A percentile compares a stretch with the other conserved stretches of the same genome.
These are phyloP conservation scores for Nakazawaea wyomingensis DNA, from an alignment of 805 yeast species.

Conservation along the genomic window DNA sequence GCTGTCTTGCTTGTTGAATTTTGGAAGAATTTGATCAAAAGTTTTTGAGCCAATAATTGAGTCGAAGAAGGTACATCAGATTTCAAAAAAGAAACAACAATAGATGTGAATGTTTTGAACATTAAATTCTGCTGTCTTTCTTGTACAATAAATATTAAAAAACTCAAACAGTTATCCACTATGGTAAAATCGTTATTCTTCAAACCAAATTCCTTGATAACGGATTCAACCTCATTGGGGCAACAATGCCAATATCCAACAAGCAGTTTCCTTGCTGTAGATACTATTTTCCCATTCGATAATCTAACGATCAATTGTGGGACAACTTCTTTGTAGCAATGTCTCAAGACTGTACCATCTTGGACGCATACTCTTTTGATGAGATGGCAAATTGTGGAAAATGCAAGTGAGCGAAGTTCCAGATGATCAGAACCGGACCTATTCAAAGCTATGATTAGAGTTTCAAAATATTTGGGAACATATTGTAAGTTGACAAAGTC, in stretches of 20 bases:
- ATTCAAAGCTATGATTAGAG: conserved; percentile 40
- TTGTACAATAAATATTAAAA: conserved; percentile 38
- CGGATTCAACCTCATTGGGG: conserved; percentile 40
- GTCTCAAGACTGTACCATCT: conserved; percentile 38
- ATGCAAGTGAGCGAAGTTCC: conserved; percentile 34
- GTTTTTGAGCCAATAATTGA: conserved; percentile 5
- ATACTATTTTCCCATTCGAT: conserved; percentile 30
- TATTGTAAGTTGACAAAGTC: conserved; percentile 46
- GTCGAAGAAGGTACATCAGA: conserved; percentile 7
- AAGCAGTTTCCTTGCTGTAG: conserved; percentile 45
- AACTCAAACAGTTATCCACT: conserved; percentile 37
- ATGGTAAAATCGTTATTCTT: conserved; percentile 31
- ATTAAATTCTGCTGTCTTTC: conserved; percentile 24
- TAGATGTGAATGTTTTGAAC: conserved; percentile 25
- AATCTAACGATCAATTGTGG: conserved; percentile 48
- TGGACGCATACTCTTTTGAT: conserved; percentile 56
- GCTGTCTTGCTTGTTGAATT: conserved; percentile 32
- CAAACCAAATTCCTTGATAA: conserved; percentile 30
- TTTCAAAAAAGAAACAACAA: conserved; percentile 20
- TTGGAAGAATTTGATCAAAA: conserved; percentile 34
- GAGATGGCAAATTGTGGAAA: conserved; percentile 49
- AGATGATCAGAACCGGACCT: conserved; percentile 27
- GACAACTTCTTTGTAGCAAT: conserved; percentile 38
- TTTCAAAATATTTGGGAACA: conserved; percentile 46
- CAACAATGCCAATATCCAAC: conserved; percentile 52